These are phyloP conservation scores for Ceratocystis cacaofunesta DNA, from an alignment of 2,329 filamentous ascomycete species.

Conservation along the genomic window DNA sequence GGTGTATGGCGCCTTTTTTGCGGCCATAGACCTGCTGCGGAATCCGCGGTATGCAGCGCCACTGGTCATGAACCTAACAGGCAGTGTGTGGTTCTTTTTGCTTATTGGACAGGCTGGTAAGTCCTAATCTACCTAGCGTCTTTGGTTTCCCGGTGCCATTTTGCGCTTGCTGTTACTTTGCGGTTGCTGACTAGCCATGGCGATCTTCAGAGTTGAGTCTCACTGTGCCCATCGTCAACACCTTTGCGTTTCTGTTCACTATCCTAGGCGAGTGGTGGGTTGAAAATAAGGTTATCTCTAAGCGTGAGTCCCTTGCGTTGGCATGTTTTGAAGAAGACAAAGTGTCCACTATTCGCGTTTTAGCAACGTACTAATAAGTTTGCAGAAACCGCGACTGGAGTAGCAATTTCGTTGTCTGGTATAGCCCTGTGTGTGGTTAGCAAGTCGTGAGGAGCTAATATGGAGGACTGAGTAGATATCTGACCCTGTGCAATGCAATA, in stretches of 20 bases:
- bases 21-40: conserved; percentile 59
- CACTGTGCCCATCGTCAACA: conserved; percentile 90
- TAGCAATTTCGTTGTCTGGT: conserved; percentile 61
- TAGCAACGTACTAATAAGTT: not conserved
- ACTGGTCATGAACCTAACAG: conserved; percentile 74
- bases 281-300: conserved; percentile 76
- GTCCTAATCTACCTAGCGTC: conserved; percentile 24
- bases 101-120: conserved; percentile 81
- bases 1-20: conserved; percentile 52
- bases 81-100: conserved; percentile 92
- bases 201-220: conserved; percentile 59
- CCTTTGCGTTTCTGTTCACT: conserved; percentile 87
- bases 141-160: not conserved
- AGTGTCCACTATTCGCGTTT: conserved; percentile 7
- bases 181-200: not conserved
- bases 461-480: not conserved
- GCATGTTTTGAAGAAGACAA: not conserved
- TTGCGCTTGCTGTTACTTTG: not conserved
- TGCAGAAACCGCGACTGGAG: conserved; percentile 67
- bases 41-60: conserved; percentile 78
- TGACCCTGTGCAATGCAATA: too few species aligned
- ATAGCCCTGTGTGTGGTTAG: conserved; percentile 74
- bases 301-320: conserved; percentile 38
- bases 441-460: conserved; percentile 28
- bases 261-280: conserved; percentile 92